These are phyloP conservation scores for Hypomontagnella submonticulosa DNA, from an alignment of 495 filamentous ascomycete species.

Conservation along the genomic window DNA sequence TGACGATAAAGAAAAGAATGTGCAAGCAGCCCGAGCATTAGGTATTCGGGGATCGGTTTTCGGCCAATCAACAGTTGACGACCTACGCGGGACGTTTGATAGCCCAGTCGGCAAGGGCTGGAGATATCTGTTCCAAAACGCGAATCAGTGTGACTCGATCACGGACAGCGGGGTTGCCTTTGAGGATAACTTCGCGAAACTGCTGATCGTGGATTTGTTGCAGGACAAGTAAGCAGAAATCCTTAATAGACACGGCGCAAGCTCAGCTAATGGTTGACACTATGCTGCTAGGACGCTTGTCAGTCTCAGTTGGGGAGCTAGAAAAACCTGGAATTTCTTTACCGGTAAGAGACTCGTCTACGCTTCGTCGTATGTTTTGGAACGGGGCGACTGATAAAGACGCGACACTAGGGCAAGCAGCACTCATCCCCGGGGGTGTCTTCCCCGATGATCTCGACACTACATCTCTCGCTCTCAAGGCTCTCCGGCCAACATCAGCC, in stretches of 20 bases:
- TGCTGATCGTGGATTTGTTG: conserved; percentile 20
- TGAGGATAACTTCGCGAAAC: conserved; percentile 25
- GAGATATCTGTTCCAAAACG: conserved; percentile 35
- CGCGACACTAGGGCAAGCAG: conserved; percentile 1
- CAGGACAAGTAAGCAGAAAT: conserved; percentile 19
- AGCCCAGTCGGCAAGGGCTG: conserved; percentile 36
- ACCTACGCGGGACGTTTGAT: conserved; percentile 28
- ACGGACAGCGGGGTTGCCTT: conserved; percentile 16
- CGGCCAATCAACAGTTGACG: conserved; percentile 12
- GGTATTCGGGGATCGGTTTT: conserved; percentile 37
- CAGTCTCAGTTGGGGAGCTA: conserved; percentile 29
- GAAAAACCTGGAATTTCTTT: conserved; percentile 34
- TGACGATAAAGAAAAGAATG: conserved; percentile 46
- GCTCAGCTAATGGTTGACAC: conserved; percentile 2
- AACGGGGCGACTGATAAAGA: conserved; percentile 7
- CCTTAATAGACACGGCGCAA: not conserved
- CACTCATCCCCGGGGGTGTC: conserved; percentile 6
- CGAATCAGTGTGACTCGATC: conserved; percentile 25
- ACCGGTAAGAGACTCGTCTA: conserved; percentile 12
- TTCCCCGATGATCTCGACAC: conserved; percentile 29
- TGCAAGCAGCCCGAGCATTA: conserved; percentile 40
- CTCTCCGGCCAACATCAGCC: conserved; percentile 16
- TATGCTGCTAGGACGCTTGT: conserved; percentile 15
- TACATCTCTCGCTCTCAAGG: conserved; percentile 25
- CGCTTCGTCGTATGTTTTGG: not conserved